Conservation (phyloP, 2,329 filamentous ascomycete species). For the Fusarium nanum region DNA sequence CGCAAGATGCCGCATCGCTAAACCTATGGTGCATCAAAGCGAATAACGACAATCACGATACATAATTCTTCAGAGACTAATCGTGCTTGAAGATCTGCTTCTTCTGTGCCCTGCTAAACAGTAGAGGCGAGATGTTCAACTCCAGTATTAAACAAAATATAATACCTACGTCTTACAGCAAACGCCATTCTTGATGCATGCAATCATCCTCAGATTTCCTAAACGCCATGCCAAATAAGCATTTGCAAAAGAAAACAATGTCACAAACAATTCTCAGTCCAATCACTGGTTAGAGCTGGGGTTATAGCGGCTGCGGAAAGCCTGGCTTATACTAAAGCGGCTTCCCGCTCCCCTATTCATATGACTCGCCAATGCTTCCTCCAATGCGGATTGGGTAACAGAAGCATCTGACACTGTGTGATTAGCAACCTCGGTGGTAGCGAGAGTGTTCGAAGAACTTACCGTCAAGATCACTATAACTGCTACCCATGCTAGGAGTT, state of each 20-base stretch:
- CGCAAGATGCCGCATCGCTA: not conserved
- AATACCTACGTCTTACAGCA: slow-evolving; percentile 12
- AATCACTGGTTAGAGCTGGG: slow-evolving; percentile 51
- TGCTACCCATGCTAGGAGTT: slow-evolving; percentile 84
- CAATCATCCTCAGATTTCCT: slow-evolving; percentile 18
- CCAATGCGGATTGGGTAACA: slow-evolving; percentile 82
- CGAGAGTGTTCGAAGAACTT: slow-evolving; percentile 33
- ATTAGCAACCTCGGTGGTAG: slow-evolving; percentile 12
- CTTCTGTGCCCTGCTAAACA: slow-evolving; percentile 17
- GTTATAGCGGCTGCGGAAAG: slow-evolving; percentile 71
- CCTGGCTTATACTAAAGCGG: slow-evolving; percentile 76
- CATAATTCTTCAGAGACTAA: not conserved
- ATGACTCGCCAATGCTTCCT: slow-evolving; percentile 76
- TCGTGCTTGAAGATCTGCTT: not conserved
- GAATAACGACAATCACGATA: not conserved
- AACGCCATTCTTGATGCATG: slow-evolving; percentile 44
- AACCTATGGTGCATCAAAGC: not conserved
- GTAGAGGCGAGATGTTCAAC: slow-evolving; percentile 38
- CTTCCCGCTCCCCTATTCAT: slow-evolving; percentile 54
- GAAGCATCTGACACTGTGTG: slow-evolving; percentile 70
- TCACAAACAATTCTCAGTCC: not conserved
- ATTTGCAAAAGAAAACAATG: slow-evolving; percentile 11
- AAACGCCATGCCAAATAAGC: slow-evolving; percentile 41
- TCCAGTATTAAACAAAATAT: slow-evolving; percentile 21
- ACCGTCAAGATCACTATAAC: slow-evolving; percentile 87